Evolutionary conservation across 1,284 basidiomycete genomes (phyloP), one percentile per base, ranked within the genome.

Genomic region (Heterobasidion annosum): DNA sequence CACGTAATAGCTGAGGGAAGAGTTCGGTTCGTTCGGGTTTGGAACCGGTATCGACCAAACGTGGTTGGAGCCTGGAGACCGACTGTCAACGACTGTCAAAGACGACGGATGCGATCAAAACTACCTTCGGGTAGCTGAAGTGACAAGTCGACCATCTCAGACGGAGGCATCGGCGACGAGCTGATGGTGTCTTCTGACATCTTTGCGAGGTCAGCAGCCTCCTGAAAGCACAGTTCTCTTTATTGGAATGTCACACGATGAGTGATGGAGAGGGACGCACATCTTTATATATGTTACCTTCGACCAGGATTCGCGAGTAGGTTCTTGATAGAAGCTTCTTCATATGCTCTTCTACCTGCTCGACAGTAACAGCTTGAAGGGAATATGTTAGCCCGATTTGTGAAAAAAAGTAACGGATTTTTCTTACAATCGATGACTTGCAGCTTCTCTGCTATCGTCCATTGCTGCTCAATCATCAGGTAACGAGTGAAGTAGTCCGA

Each of bases 21-120:
- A 91, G 73, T 99, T 99, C 51, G 87, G 74, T 70, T 99, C 91
- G 62, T 91, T 84, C 3, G 83, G 77, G 68, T 99, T 98, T 13
- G 83, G 82, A n/a, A 97, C 84, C 0, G 78, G 73, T 9, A 81
- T 66, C 13, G 81, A 74, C 79, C 85, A 91, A 51, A 88, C 75
- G 62, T 79, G 78, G 67, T 96, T 87, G 55, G 82, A 82, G 40
- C 77, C 85, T 92, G 62, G 13, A 16, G 6, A 44, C 10, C 7
- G 9, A 32, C 19, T 34, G 60, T 59, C 37, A 59, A 53, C 15
- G 60, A 56, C 48, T 57, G 61, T 16, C 54, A 45, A 37, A 45
- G 9, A 6, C 15, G 25, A 25, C 25, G 25, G 3, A 25, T 25
- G 25, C 3, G 4, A 12, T 1, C 9, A 10, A 8, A 59, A 61